Conservation (phyloP, 106 monocot genomes). For the Apostasia ramifera region DNA sequence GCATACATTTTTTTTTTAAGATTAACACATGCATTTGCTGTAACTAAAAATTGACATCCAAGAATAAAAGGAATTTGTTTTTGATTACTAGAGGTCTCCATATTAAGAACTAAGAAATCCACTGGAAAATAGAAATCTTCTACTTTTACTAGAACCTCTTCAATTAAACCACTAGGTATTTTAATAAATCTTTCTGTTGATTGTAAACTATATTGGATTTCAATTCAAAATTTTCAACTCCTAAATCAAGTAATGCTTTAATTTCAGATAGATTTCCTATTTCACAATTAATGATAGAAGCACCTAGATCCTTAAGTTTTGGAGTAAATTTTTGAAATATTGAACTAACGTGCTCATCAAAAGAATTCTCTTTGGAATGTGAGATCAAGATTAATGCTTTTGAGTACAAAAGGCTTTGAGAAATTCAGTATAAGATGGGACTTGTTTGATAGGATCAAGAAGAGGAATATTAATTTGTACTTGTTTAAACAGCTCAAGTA, state of each 20-base stretch:
- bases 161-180: background rate
- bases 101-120: background rate
- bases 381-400: background rate
- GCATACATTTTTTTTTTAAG: background rate
- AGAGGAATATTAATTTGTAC: too few relatives aligned
- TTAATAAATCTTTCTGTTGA: background rate
- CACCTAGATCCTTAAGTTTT: background rate
- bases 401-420: background rate
- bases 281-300: background rate
- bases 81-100: background rate
- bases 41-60: background rate
- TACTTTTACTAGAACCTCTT: background rate
- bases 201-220: background rate
- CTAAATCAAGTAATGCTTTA: conserved; percentile 2
- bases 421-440: background rate
- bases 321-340: background rate
- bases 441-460: too few relatives aligned
- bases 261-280: background rate
- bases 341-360: background rate
- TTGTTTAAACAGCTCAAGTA: too few relatives aligned
- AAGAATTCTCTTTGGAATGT: background rate
- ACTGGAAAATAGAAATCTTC: background rate
- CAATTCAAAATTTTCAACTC: background rate
- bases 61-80: conserved; percentile 4
- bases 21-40: conserved; percentile 1